These are phyloP conservation scores for Xylaria sp. DNA, from an alignment of 2,329 filamentous ascomycete genomes.

Conservation along the genomic window DNA sequence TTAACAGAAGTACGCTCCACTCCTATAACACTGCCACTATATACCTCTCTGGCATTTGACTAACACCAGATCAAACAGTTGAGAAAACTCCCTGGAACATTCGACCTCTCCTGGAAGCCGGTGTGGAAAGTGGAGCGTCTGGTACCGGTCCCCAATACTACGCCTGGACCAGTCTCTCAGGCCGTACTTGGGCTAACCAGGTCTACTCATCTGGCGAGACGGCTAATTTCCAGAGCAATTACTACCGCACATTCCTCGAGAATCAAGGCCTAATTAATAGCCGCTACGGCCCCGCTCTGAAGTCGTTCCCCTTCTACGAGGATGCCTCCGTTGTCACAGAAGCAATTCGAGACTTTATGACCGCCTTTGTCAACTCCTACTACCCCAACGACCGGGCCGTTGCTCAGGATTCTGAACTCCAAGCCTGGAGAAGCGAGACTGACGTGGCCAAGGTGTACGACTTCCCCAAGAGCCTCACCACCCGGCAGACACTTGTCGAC, in stretches of 20 bases:
- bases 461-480: constrained; percentile 51
- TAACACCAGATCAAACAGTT: constrained; percentile 40
- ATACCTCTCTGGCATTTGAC: not conserved
- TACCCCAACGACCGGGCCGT: constrained; percentile 52
- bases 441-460: constrained; percentile 53
- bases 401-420: constrained; percentile 53
- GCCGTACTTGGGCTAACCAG: constrained; percentile 43
- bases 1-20: constrained; percentile 50
- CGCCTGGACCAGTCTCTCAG: constrained; percentile 46
- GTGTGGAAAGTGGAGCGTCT: constrained; percentile 47
- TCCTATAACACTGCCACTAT: not conserved
- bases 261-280: constrained; percentile 55
- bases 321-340: constrained; percentile 53
- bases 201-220: constrained; percentile 32
- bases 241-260: constrained; percentile 34
- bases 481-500: constrained; percentile 50
- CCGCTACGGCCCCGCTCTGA: constrained; percentile 51
- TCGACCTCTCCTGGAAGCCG: constrained; percentile 43
- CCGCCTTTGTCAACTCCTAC: constrained; percentile 56
- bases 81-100: constrained; percentile 49
- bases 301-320: constrained; percentile 57
- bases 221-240: constrained; percentile 35
- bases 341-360: constrained; percentile 53
- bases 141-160: constrained; percentile 49
- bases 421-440: constrained; percentile 57